Base-by-base conservation (phyloP, 177 flowering plant genomes). In the Vitis hybrid region DNA sequence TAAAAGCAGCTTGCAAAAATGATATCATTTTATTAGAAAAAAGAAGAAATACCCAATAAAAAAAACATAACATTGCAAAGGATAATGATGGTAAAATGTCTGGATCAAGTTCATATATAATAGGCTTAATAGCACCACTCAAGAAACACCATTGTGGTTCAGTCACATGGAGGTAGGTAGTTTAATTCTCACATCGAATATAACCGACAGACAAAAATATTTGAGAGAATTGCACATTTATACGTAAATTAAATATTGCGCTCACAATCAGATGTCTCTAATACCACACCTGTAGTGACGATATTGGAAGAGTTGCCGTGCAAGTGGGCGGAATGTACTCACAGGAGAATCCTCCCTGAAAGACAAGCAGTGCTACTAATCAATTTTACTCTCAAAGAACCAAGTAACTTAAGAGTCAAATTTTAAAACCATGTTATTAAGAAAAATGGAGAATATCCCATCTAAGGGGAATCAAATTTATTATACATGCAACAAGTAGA, bases 241-340 rank as follows among this genome's bases (percentile, higher is more conserved):
- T 14, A 61, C 7, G 5, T 61, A 13, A 32, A 34, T 48, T 10
- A n/a, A 61, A 61, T 10, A 14, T 19, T 61, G 50, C 1, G 39
- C 1, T 30, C 34, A 61, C 7, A 15, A 14, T 13, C 3, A 56
- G 49, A 73, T 12, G 39, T 3, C 59, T 58, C 2, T 30, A 56
- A 26, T 56, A 21, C 50, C 26, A n/a, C 76, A 96, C 99, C 99
- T 94, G 84, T 93, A 96, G 56, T 87, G 93, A 60, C 99, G 98
- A 80, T 96, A 96, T 45, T 96, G 99, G 78, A 96, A 93, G 56
- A 96, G 91, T 56, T 82, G 95, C 49, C 87, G 85, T 75, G 95
- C 84, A 50, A 91, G 89, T 58, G 97, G 97, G 23, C 95, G 97
- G 74, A 91, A 91, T 57, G 97, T 93, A 79, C 83, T 84, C 56